Conservation (phyloP, 2,329 filamentous ascomycete genomes). For the Diplodia scrobiculata region DNA sequence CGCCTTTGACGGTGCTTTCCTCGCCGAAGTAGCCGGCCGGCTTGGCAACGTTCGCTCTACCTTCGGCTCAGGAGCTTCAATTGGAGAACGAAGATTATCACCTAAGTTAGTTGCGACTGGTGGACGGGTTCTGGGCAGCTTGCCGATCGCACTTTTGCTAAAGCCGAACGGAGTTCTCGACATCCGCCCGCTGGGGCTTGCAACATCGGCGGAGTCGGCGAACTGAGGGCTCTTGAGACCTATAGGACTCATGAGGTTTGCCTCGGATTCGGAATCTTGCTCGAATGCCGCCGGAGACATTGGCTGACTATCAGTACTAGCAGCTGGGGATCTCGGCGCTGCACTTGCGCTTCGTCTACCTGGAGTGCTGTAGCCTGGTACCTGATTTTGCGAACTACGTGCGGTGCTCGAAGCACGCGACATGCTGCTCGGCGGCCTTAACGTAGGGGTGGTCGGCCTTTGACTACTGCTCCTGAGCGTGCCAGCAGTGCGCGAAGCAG, state of each 20-base stretch:
- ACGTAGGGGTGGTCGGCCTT: slow-evolving; percentile 29
- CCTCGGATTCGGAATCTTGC: slow-evolving; percentile 1
- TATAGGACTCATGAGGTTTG: slow-evolving; percentile 41
- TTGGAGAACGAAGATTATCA: slow-evolving; percentile 31
- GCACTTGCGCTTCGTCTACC: slow-evolving; percentile 45
- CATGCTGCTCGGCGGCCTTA: slow-evolving; percentile 26
- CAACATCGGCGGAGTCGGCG: not conserved
- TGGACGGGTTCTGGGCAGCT: slow-evolving; percentile 37
- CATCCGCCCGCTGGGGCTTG: slow-evolving; percentile 33
- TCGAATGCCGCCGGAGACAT: slow-evolving; percentile 5
- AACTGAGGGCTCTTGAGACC: not conserved
- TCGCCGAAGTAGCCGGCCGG: slow-evolving; percentile 20
- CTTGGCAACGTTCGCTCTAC: not conserved
- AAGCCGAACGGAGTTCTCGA: slow-evolving; percentile 36
- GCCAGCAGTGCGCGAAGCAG: slow-evolving; percentile 21
- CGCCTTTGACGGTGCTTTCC: slow-evolving; percentile 32
- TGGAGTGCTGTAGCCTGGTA: slow-evolving; percentile 40
- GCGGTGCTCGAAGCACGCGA: slow-evolving; percentile 39
- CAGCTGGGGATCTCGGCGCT: slow-evolving; percentile 32
- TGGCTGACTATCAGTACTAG: slow-evolving; percentile 20
- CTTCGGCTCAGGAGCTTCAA: not conserved
- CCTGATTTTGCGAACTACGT: slow-evolving; percentile 33
- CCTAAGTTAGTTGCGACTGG: slow-evolving; percentile 42
- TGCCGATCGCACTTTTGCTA: slow-evolving; percentile 43
- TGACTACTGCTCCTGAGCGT: slow-evolving; percentile 17